Conservation (phyloP, 2,329 filamentous ascomycete genomes). For the Ascochyta clinopodiicola region DNA sequence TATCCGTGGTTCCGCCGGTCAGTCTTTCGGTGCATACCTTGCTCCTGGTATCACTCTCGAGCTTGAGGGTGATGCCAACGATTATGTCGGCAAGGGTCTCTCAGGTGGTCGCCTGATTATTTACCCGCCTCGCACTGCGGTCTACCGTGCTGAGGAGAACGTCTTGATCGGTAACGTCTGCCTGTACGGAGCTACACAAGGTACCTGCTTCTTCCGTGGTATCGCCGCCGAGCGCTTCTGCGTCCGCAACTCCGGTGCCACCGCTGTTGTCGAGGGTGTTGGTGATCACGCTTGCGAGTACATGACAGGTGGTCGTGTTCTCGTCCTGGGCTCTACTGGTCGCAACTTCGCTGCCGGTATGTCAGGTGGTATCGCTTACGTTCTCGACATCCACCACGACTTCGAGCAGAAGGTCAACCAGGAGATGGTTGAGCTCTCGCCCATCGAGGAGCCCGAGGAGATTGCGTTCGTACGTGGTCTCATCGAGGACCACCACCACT, state of each 20-base stretch:
- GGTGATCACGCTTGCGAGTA: constrained; percentile 98
- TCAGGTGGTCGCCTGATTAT: constrained; percentile 92
- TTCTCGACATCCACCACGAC: constrained; percentile 87
- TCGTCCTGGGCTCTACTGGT: constrained; percentile 86
- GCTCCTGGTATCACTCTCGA: constrained; percentile 93
- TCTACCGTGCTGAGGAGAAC: constrained; percentile 97
- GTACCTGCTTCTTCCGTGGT: constrained; percentile 96
- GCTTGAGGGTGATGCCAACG: constrained; percentile 93
- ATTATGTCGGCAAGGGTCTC: constrained; percentile 95
- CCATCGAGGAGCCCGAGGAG: constrained; percentile 83
- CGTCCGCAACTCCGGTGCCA: constrained; percentile 94
- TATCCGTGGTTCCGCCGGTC: constrained; percentile 93
- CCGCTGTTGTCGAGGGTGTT: constrained; percentile 93
- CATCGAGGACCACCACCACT: constrained; percentile 96
- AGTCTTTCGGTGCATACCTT: constrained; percentile 94
- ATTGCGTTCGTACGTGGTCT: constrained; percentile 89
- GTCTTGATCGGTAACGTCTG: constrained; percentile 93
- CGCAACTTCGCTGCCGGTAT: constrained; percentile 98
- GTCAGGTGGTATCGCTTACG: constrained; percentile 96
- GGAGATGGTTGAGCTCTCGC: constrained; percentile 93
- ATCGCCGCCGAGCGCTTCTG: constrained; percentile 95
- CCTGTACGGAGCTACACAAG: constrained; percentile 89
- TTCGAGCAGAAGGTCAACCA: constrained; percentile 94
- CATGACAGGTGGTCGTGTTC: constrained; percentile 94
- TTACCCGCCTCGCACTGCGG: constrained; percentile 87